Evolutionary conservation across 306 rosid genomes (phyloP).

Genomic region (Vigna mungo): DNA sequence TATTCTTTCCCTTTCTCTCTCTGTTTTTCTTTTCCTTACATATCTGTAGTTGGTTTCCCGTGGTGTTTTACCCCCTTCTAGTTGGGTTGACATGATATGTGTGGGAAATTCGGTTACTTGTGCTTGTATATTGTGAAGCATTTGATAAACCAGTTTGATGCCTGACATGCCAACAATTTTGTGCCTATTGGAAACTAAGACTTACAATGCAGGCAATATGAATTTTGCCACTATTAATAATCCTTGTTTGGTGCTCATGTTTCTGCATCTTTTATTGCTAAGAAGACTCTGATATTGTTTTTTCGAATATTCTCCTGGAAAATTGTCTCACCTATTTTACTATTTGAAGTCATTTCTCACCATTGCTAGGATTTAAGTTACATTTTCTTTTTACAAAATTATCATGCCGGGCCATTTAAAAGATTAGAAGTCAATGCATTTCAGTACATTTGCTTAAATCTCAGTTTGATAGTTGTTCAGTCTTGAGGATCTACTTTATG

Average conservation of each 20-base stretch:
- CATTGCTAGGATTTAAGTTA: not conserved
- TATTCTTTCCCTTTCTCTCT: too few species aligned
- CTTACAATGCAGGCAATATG: too few species aligned
- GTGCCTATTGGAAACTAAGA: not conserved
- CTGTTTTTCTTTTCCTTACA: too few species aligned
- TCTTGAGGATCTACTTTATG: not conserved
- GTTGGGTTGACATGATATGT: too few species aligned
- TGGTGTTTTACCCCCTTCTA: too few species aligned
- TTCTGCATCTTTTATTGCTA: not conserved
- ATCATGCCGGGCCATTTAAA: not conserved
- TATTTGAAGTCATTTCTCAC: not conserved
- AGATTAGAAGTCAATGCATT: not conserved
- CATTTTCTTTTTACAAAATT: slow-evolving; percentile 1
- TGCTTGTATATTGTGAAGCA: not conserved
- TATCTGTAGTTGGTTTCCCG: not conserved
- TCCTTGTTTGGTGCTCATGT: not conserved
- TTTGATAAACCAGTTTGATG: not conserved
- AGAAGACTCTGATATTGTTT: not conserved
- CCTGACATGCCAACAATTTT: not conserved
- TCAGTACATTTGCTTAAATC: slow-evolving; percentile 6
- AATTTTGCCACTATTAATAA: too few species aligned
- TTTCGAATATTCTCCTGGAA: not conserved
- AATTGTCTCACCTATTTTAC: not conserved
- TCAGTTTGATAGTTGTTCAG: slow-evolving; percentile 7
- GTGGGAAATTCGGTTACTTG: too few species aligned